Evolutionary conservation across 345 rosid genomes (phyloP), one percentile per base, ranked within the genome.

Genomic region (Sisymbrium irio): DNA sequence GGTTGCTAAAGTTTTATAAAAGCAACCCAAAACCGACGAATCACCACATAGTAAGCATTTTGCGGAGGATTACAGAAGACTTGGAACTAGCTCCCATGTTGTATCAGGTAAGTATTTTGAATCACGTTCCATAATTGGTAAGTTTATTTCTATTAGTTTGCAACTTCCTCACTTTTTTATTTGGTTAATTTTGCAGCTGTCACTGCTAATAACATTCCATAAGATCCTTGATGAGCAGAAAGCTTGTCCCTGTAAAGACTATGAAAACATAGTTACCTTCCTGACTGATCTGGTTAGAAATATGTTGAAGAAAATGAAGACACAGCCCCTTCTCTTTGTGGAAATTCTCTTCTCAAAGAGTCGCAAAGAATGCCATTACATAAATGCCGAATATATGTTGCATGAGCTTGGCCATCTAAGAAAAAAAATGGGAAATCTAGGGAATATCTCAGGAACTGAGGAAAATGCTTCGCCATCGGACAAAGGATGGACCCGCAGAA

Each of bases 301-400:
- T 76, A 87, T 95, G 97, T 76, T 95, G 30, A 88, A 84, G 68
- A 88, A 85, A 71, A 82, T 95, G 97, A 95, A 88, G 83, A 80
- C 73, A 22, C 97, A 83, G 73, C 99, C 99, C 66, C 90, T 95
- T 69, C 92, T 92, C 74, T 95, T 95, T 76, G 88, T 95, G 69
- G 99, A 95, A 86, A 76, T 87, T 72, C 97, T 95, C 72, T 95
- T 92, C 71, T 84, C 90, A 84, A 95, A 95, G 85, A 84, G 82
- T 47, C 86, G 96, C 39, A 85, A 65, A 82, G 99, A 92, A 79
- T 95, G 99, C 70, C 92, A 92, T 61, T 85, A 82, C 78, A 88
- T 92, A 57, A 86, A 86, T 79, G 95, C 88, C 56, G 99, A 95
- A 76, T 81, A 92, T 76, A 78, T 95, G 75, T 81, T 86, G 83